Conservation (phyloP, 495 filamentous ascomycete genomes). For the Penicillium taxi region DNA sequence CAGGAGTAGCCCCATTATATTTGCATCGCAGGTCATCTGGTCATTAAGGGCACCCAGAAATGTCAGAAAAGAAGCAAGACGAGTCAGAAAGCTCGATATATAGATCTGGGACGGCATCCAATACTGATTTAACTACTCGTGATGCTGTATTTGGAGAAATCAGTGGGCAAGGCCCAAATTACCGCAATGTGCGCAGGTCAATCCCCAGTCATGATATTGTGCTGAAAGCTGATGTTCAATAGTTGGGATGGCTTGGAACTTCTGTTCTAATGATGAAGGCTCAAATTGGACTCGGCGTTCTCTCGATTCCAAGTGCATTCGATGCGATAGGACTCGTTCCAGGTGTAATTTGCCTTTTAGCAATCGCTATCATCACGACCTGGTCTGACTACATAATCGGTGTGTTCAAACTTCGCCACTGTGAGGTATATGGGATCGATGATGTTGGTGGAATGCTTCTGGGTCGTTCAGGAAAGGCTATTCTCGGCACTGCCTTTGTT, state of each 20-base stretch:
- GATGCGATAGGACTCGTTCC: conserved; percentile 53
- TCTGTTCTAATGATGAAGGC: conserved; percentile 36
- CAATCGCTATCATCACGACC: conserved; percentile 54
- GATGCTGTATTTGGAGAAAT: conserved; percentile 19
- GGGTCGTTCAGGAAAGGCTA: conserved; percentile 51
- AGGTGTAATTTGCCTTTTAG: conserved; percentile 42
- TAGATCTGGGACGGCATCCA: conserved; percentile 1
- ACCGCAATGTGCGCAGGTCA: conserved; percentile 16
- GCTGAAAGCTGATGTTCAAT: background rate
- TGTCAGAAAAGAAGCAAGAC: conserved; percentile 8
- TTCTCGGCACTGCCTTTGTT: conserved; percentile 50
- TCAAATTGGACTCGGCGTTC: conserved; percentile 52
- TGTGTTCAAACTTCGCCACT: conserved; percentile 60
- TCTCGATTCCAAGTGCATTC: conserved; percentile 54
- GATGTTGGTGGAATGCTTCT: conserved; percentile 60
- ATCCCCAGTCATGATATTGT: background rate
- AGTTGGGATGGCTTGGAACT: conserved; percentile 32
- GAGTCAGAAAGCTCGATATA: conserved; percentile 1
- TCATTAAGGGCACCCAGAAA: too few relatives aligned
- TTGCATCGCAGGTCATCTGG: too few relatives aligned
- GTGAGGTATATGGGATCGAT: conserved; percentile 57
- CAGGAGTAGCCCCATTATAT: too few relatives aligned
- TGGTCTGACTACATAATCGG: conserved; percentile 70
- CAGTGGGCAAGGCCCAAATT: conserved; percentile 13
- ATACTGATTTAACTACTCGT: conserved; percentile 1